Conservation (phyloP, 177 flowering plant genomes). For the Vitis hybrid region DNA sequence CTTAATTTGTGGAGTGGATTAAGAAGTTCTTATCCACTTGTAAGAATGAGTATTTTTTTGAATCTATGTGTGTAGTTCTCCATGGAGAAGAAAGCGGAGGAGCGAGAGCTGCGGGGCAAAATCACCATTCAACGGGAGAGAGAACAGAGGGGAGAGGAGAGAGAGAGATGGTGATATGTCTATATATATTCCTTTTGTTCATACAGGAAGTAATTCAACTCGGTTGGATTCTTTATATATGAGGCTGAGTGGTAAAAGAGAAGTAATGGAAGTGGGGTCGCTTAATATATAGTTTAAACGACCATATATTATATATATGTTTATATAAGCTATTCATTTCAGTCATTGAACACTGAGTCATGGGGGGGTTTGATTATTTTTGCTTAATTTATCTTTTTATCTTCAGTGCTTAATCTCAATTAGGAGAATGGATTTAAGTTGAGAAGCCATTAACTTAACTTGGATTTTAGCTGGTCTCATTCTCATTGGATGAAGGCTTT, state of each 20-base stretch:
- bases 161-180: neutral
- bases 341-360: too few relatives aligned
- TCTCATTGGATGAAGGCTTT: neutral
- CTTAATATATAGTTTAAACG: too few relatives aligned
- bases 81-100: conserved; percentile 30
- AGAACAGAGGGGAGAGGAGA: conserved; percentile 1
- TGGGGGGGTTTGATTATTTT: neutral
- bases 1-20: conserved; percentile 26
- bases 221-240: too few relatives aligned
- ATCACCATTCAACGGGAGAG: too few relatives aligned
- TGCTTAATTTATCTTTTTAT: too few relatives aligned
- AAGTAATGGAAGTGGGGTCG: too few relatives aligned
- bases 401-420: too few relatives aligned
- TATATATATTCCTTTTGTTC: neutral
- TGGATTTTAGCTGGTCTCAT: neutral
- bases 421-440: too few relatives aligned
- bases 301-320: too few relatives aligned
- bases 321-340: too few relatives aligned
- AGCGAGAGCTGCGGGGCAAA: conserved; percentile 30
- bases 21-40: conserved; percentile 32
- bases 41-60: conserved; percentile 8
- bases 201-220: too few relatives aligned
- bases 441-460: neutral
- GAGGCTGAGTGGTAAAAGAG: too few relatives aligned
- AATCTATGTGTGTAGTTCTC: conserved; percentile 14